Evolutionary conservation across 2,329 filamentous ascomycete species (phyloP).

Genomic region (Cladosporium austrohemisphaericum): DNA sequence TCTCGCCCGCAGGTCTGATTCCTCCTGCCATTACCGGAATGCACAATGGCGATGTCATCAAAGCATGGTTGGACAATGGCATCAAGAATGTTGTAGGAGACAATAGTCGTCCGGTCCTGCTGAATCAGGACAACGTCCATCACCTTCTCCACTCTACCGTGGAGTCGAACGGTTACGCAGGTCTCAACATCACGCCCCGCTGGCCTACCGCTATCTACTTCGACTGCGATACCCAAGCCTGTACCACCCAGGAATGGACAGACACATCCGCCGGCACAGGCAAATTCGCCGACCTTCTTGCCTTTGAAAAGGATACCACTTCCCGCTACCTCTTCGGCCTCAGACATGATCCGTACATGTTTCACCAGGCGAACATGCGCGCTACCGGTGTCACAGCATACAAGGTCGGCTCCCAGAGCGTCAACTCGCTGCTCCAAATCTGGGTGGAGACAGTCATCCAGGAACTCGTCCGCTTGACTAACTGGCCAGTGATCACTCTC

Average conservation of each 20-base stretch:
- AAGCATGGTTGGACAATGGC: conserved; percentile 58
- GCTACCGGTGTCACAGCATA: conserved; percentile 46
- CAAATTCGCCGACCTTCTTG: conserved; percentile 50
- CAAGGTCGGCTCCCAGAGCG: conserved; percentile 47
- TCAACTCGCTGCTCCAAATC: conserved; percentile 53
- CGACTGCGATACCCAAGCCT: conserved; percentile 57
- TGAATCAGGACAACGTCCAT: conserved; percentile 50
- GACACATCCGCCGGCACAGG: conserved; percentile 55
- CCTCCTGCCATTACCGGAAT: conserved; percentile 62
- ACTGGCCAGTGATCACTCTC: conserved; percentile 53
- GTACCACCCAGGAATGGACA: conserved; percentile 59
- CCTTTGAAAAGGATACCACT: conserved; percentile 50
- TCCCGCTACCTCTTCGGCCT: conserved; percentile 56
- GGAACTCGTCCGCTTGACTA: conserved; percentile 52
- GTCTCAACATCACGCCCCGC: conserved; percentile 56
- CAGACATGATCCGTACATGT: conserved; percentile 57
- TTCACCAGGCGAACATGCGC: conserved; percentile 61
- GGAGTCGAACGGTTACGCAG: conserved; percentile 51
- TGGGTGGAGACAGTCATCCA: conserved; percentile 54
- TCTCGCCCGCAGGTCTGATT: conserved; percentile 54
- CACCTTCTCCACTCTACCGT: conserved; percentile 55
- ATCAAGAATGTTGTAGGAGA: conserved; percentile 60
- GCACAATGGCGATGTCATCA: conserved; percentile 61
- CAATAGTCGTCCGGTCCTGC: conserved; percentile 55
- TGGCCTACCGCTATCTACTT: conserved; percentile 63